Percentiles rank a stretch among this genome's conserved stretches.
Evolutionary conservation across 1,139 yeast genomes (phyloP).

Genomic region (Martiniozyma asiatica): DNA sequence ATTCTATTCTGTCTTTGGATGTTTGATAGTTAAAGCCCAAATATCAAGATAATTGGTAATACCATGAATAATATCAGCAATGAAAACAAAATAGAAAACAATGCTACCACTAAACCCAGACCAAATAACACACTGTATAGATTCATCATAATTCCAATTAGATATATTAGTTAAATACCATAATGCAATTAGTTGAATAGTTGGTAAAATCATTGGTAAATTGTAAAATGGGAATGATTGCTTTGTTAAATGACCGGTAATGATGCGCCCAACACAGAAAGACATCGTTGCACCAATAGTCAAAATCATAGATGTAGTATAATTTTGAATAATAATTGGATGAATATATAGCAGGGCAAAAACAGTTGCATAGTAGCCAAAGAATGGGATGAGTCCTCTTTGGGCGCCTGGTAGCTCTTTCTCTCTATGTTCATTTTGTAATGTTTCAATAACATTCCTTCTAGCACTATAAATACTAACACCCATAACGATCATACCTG

Average conservation of each 20-base stretch:
- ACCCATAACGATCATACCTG: conserved; percentile 45
- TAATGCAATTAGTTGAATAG: conserved; percentile 38
- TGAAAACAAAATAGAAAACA: conserved; percentile 70
- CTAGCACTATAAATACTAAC: conserved; percentile 69
- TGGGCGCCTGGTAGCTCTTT: conserved; percentile 29
- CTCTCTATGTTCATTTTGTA: conserved; percentile 26
- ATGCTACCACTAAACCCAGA: conserved; percentile 62
- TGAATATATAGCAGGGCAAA: conserved; percentile 33
- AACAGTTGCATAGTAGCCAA: conserved; percentile 47
- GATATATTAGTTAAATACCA: conserved; percentile 28
- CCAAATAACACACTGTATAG: conserved; percentile 46
- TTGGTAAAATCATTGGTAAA: conserved; percentile 60
- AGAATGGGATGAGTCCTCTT: conserved; percentile 60
- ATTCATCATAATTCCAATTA: conserved; percentile 28
- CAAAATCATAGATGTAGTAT: conserved; percentile 51
- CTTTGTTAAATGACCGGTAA: conserved; percentile 73
- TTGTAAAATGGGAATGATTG: conserved; percentile 67
- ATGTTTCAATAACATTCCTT: conserved; percentile 49
- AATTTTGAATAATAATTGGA: conserved; percentile 23
- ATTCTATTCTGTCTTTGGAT: too few relatives aligned
- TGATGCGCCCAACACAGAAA: conserved; percentile 79
- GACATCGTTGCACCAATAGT: conserved; percentile 72
- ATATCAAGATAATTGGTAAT: conserved; percentile 78
- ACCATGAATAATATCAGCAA: conserved; percentile 71
- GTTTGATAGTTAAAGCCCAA: conserved; percentile 75